phyloP scores from a whole-genome alignment of 2,329 filamentous ascomycete species.

The Colletotrichum kahawae region DNA sequence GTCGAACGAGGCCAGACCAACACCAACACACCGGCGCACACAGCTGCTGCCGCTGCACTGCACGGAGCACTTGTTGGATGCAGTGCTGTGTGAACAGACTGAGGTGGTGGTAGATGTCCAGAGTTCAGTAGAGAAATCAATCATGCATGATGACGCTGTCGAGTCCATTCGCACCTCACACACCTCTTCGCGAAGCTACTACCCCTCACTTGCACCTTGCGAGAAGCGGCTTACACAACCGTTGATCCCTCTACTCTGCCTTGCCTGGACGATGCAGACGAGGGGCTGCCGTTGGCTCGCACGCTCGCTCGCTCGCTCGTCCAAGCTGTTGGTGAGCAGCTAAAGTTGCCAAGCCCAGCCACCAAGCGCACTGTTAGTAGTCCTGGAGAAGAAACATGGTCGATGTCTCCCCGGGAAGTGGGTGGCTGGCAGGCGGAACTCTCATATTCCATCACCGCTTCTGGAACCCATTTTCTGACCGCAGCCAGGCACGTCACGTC shows the following conservation, averaged over 20 bases:
- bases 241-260: background rate
- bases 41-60: background rate
- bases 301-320: background rate
- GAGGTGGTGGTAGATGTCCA: background rate
- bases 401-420: background rate
- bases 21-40: background rate
- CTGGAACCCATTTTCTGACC: background rate
- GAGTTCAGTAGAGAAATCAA: background rate
- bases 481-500: background rate
- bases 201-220: background rate
- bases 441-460: background rate
- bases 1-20: background rate
- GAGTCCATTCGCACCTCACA: background rate
- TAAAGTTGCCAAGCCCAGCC: background rate
- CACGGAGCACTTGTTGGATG: background rate
- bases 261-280: background rate
- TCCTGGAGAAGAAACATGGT: no score
- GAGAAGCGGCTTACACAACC: background rate
- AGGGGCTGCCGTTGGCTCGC: background rate
- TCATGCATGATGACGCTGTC: background rate
- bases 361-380: background rate
- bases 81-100: background rate
- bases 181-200: background rate
- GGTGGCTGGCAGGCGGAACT: background rate
- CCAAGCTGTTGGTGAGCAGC: background rate